Percentiles rank a stretch among this genome's conserved stretches.
Conservation (phyloP, 345 rosid genomes). For the Aethionema arabicum region DNA sequence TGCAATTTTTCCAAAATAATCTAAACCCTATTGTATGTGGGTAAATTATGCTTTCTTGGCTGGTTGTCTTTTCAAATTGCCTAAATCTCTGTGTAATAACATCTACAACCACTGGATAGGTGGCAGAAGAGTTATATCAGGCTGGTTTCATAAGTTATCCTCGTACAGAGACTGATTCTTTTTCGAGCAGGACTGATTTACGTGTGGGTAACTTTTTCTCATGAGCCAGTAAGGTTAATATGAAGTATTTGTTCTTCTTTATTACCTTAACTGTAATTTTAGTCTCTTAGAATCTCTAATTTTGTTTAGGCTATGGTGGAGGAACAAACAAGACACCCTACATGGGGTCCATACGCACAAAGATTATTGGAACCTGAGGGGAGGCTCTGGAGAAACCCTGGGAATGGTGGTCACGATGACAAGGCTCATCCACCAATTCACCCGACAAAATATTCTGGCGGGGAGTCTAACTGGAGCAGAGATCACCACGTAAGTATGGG, state of each 20-base stretch:
- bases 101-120: conserved; percentile 49
- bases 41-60: conserved; percentile 10
- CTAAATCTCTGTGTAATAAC: conserved; percentile 8
- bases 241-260: conserved; percentile 12
- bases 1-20: conserved; percentile 14
- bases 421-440: conserved; percentile 99
- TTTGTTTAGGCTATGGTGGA: conserved; percentile 67
- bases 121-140: conserved; percentile 96
- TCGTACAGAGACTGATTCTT: conserved; percentile 93
- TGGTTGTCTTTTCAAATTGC: conserved; percentile 7
- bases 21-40: neutral
- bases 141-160: conserved; percentile 98
- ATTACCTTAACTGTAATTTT: conserved; percentile 23
- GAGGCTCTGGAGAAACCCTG: conserved; percentile 93
- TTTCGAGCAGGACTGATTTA: conserved; percentile 85
- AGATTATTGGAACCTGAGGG: conserved; percentile 67
- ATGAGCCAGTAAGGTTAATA: conserved; percentile 13
- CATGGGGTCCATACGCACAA: conserved; percentile 92
- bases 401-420: conserved; percentile 96
- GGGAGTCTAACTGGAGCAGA: conserved; percentile 81
- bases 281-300: conserved; percentile 31
- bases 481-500: conserved; percentile 71
- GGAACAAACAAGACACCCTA: conserved; percentile 83
- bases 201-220: conserved; percentile 63
- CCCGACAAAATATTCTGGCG: conserved; percentile 89